Conservation (phyloP, 192 early-diverging fungal species). For the Umbelopsis isabellina region DNA sequence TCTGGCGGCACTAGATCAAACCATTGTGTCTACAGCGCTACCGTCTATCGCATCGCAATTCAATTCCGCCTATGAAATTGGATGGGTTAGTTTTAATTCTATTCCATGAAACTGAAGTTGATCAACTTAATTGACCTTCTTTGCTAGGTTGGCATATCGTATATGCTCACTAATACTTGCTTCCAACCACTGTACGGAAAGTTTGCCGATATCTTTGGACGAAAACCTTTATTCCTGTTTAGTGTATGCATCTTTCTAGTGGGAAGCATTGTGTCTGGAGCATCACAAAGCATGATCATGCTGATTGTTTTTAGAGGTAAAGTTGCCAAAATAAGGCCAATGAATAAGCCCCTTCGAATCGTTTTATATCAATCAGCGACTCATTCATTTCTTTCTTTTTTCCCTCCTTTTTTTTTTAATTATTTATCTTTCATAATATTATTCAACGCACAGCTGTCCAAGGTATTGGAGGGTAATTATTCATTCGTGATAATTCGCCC, state of each 20-base stretch:
- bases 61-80: constrained; percentile 58
- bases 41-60: constrained; percentile 74
- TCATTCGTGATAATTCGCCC: too few species aligned
- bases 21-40: constrained; percentile 80
- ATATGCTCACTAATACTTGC: constrained; percentile 68
- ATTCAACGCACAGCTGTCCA: constrained; percentile 55
- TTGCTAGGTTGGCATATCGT: constrained; percentile 67
- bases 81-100: constrained; percentile 65
- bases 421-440: too few species aligned
- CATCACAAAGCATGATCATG: constrained; percentile 51
- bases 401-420: too few species aligned
- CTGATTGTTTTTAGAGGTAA: constrained; percentile 66
- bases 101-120: background rate
- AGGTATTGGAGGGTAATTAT: constrained; percentile 58
- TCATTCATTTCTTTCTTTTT: background rate
- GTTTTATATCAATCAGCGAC: background rate
- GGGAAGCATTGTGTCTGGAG: constrained; percentile 70
- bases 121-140: constrained; percentile 14
- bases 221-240: constrained; percentile 65
- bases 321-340: background rate
- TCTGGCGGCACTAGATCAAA: constrained; percentile 76
- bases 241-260: constrained; percentile 65
- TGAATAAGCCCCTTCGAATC: background rate
- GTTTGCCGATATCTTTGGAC: constrained; percentile 76
- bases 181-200: constrained; percentile 80